Evolutionary conservation across 495 filamentous ascomycete genomes (phyloP), one percentile per base, ranked within the genome.

Genomic region (Margaritispora aquatica): DNA sequence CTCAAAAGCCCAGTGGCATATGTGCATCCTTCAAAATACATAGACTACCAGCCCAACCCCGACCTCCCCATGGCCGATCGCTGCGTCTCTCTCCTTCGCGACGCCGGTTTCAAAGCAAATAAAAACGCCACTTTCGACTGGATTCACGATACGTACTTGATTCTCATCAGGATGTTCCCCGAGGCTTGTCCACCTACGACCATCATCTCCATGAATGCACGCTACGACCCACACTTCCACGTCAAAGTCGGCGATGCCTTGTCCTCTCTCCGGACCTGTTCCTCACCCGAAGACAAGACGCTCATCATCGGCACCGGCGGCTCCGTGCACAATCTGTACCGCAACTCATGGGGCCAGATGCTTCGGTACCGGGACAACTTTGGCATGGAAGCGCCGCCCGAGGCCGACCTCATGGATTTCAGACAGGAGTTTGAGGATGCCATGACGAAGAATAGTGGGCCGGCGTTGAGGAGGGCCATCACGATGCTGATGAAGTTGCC

Each of bases 61-160:
- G 82, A 86, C 63, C 71, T 84, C 5, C 58, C 61, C 13, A 79
- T 71, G 41, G 72, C 74, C 2, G 62, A 76, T 9, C 69, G 71
- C 1, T 77, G 77, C 67, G 71, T 83, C 46, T 23, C 63, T 1
- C 66, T 80, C 53, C 72, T 86, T 0, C 54, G 63, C 21, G 49
- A 62, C 2, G 74, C 71, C 4, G 79, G 79, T n/a, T 80, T 84
- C 72, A 74, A 80, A 52, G 77, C 72, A 2, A 49, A 66, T 8
- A 67, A 64, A 1, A 82, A 84, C 63, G 29, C 63, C 0, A 74
- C 61, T 0, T 85, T 86, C 63, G 78, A 84, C 61, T 84, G 82
- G 82, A 85, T 85, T 64, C 82, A 85, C 71, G 83, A 86, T 67
- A 82, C 81, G 9, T 85, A 80, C 63, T 75, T 85, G 5, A 79